phyloP scores from a whole-genome alignment of 176 grass and related monocot species.

The Cocos nucifera region DNA sequence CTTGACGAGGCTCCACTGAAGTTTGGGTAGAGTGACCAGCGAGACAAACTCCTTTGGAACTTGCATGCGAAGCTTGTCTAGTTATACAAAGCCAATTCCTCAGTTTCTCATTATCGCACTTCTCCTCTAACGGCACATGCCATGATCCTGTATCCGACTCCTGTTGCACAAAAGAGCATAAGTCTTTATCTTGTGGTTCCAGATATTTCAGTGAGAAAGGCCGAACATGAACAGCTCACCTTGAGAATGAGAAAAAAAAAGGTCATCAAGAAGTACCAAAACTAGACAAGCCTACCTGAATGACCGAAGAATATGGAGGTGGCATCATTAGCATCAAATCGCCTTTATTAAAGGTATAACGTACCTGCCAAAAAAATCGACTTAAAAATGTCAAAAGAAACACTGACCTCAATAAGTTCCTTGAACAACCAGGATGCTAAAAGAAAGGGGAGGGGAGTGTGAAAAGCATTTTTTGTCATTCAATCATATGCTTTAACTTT shows the following conservation, averaged over 20 bases:
- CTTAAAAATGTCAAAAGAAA: neutral
- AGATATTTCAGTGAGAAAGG: constrained; percentile 7
- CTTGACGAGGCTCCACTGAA: too few relatives aligned
- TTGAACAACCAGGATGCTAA: too few relatives aligned
- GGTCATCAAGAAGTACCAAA: neutral
- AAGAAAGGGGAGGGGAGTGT: too few relatives aligned
- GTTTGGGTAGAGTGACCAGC: too few relatives aligned
- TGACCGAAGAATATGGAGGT: constrained; percentile 65
- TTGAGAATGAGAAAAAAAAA: too few relatives aligned
- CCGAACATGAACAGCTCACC: neutral
- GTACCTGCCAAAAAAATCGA: constrained; percentile 28
- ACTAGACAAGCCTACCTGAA: constrained; percentile 45
- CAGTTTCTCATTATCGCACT: constrained; percentile 45
- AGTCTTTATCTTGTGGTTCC: neutral
- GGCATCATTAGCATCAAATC: constrained; percentile 57
- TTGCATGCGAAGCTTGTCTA: constrained; percentile 24
- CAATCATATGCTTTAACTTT: too few relatives aligned
- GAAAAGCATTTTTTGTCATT: too few relatives aligned
- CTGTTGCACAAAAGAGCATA: constrained; percentile 26
- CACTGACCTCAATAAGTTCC: neutral
- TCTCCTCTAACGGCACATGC: constrained; percentile 69
- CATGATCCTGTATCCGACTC: constrained; percentile 72
- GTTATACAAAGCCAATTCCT: constrained; percentile 80
- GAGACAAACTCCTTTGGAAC: too few relatives aligned
- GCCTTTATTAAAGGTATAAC: constrained; percentile 81